Percentiles rank a stretch among this genome's conserved stretches.
Conservation (phyloP, 371 early-diverging fungal species). For the Catenaria anguillulae region DNA sequence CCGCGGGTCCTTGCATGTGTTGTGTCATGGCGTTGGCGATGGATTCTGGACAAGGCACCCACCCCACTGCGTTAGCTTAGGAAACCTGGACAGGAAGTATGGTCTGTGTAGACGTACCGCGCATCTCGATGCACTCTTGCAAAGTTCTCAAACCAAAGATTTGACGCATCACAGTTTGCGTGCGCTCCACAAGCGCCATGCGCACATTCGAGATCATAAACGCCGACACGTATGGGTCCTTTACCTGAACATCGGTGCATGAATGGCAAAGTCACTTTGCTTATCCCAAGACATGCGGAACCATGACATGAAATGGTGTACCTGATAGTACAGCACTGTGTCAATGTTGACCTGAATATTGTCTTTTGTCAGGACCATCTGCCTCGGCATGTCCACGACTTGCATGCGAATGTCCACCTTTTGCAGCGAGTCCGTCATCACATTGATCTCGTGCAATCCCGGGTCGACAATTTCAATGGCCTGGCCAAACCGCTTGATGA, state of each 20-base stretch:
- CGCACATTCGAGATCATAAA: constrained; percentile 58
- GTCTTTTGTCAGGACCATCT: constrained; percentile 77
- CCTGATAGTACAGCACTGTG: constrained; percentile 57
- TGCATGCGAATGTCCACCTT: constrained; percentile 54
- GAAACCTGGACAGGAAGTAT: no score
- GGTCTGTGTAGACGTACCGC: constrained; percentile 69
- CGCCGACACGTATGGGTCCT: constrained; percentile 63
- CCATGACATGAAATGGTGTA: no score
- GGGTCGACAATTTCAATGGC: background rate
- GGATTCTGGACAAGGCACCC: constrained; percentile 16
- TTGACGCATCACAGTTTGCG: constrained; percentile 32
- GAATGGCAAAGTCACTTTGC: no score
- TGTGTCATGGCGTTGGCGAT: constrained; percentile 29
- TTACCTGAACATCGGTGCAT: constrained; percentile 15
- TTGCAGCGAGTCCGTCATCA: background rate
- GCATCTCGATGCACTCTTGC: constrained; percentile 71
- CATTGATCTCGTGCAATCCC: background rate
- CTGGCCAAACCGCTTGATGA: background rate
- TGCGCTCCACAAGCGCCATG: constrained; percentile 52
- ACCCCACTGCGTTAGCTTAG: no score
- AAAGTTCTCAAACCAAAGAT: constrained; percentile 30
- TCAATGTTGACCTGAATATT: constrained; percentile 69
- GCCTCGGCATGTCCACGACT: constrained; percentile 50
- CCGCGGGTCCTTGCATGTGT: constrained; percentile 45
- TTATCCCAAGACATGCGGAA: no score